Evolutionary conservation across 164 flowering plant species (phyloP), one percentile per base, ranked within the genome.

Genomic region (Chloranthus sessilifolius): DNA sequence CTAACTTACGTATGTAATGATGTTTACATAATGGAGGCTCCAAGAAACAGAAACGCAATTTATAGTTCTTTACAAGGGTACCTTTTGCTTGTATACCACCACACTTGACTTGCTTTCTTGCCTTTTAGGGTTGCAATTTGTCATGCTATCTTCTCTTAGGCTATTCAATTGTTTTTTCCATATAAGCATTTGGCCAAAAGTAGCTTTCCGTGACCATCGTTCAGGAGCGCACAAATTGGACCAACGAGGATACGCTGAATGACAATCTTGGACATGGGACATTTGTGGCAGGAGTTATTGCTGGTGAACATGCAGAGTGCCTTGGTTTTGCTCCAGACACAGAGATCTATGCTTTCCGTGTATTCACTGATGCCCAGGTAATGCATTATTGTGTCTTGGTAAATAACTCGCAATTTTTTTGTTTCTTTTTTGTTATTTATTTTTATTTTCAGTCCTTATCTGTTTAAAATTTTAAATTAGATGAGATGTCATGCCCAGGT

Each of bases 231-330:
- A 84, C 97, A 31, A 88, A 92, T 60, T 92, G 99, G 99, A 92
- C 99, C 20, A 78, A 86, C 66, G 97, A 88, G 64, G 86, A 86
- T 72, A 86, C 99, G 2, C 50, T 92, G 7, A 92, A 92, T 77
- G 99, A 92, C 70, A 92, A 88, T 73, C 97, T 92, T 66, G 99
- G 99, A 22, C 99, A 92, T 72, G 99, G 99, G 47, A 92, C 99
- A 44, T 88, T 92, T 71, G 99, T 92, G 34, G 97, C 99, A 15
- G 99, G 99, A 46, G 97, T 92, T 55, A 73, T 92, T 65, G 97
- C 97, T 69, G 96, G 99, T 65, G 74, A 72, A 71, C 84, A 88
- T 64, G 64, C 72, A 30, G 97, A 88, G 58, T 92, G 99, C 63
- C 82, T 86, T 56, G 99, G 99, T 30, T 92, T 92, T 82, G 97